A percentile compares a stretch with the other conserved stretches of the same genome.
These are phyloP conservation scores for Rhipidocladum racemiflorum DNA, from an alignment of 176 grass and related monocot genomes.

Conservation along the genomic window DNA sequence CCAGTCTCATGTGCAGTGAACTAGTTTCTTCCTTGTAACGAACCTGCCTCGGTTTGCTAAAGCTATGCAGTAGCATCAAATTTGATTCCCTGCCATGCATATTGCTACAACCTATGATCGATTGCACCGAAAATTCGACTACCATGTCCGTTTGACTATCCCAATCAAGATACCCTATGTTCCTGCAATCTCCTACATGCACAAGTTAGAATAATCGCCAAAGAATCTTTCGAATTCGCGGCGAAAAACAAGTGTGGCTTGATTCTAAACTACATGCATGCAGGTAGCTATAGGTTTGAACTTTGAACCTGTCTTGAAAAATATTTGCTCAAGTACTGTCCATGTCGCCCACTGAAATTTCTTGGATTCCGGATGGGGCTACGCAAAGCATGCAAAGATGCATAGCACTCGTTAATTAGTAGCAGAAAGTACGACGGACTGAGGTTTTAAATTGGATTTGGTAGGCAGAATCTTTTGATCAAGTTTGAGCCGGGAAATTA, in stretches of 20 bases:
- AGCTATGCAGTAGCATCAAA: conserved; percentile 1
- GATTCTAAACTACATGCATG: background rate
- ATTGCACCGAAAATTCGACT: conserved; percentile 39
- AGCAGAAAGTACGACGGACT: conserved; percentile 28
- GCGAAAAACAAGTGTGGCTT: conserved; percentile 26
- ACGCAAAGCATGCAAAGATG: conserved; percentile 2
- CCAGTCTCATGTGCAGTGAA: conserved; percentile 10
- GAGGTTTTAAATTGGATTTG: background rate
- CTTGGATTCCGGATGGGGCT: conserved; percentile 35
- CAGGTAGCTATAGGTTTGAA: background rate
- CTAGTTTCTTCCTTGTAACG: background rate
- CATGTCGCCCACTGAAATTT: conserved; percentile 40
- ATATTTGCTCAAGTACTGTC: conserved; percentile 17
- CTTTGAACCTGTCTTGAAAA: background rate
- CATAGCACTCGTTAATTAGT: background rate
- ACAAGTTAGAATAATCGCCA: conserved; percentile 25
- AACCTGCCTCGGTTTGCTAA: conserved; percentile 12
- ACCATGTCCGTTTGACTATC: conserved; percentile 40
- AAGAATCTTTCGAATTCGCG: conserved; percentile 38
- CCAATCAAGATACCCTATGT: conserved; percentile 42
- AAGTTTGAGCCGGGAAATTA: conserved; percentile 44
- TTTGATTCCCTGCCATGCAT: conserved; percentile 33
- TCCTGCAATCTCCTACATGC: conserved; percentile 53
- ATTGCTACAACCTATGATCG: conserved; percentile 10
- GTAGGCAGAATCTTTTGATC: conserved; percentile 39